These are phyloP conservation scores for Sugiyamaella japonica DNA, from an alignment of 1,139 yeast genomes.

Conservation along the genomic window DNA sequence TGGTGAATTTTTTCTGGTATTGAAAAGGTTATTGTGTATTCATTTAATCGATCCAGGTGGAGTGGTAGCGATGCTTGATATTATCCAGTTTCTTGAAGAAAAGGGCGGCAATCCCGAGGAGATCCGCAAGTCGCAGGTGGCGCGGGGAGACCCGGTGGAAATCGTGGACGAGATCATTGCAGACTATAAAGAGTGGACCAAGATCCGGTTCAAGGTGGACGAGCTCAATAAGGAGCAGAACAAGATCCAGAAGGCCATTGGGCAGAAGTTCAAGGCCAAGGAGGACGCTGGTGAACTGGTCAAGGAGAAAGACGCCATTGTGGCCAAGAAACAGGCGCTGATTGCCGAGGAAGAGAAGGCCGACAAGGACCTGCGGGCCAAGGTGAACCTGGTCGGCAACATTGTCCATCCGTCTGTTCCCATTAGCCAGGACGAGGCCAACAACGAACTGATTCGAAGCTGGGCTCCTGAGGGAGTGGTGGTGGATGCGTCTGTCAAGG, in stretches of 20 bases:
- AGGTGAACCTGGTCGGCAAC: conserved; percentile 91
- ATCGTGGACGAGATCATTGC: conserved; percentile 90
- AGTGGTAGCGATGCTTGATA: conserved; percentile 99
- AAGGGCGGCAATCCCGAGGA: conserved; percentile 94
- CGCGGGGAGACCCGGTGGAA: conserved; percentile 94
- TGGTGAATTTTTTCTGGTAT: not conserved
- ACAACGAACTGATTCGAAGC: conserved; percentile 80
- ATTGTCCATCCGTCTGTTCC: conserved; percentile 90
- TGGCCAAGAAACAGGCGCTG: conserved; percentile 65
- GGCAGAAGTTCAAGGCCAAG: conserved; percentile 86
- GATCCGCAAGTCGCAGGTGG: conserved; percentile 84
- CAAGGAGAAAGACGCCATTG: conserved; percentile 73
- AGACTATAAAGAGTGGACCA: conserved; percentile 91
- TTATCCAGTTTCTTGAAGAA: conserved; percentile 85
- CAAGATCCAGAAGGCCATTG: conserved; percentile 88
- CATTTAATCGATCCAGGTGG: too few species aligned
- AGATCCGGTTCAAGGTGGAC: conserved; percentile 87
- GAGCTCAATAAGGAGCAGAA: conserved; percentile 84
- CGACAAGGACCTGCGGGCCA: conserved; percentile 68
- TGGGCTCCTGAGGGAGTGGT: conserved; percentile 75
- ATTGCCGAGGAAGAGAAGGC: conserved; percentile 73
- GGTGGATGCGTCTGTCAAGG: conserved; percentile 59
- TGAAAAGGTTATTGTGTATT: too few species aligned
- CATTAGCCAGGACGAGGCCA: conserved; percentile 81
- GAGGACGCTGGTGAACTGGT: conserved; percentile 88